Base-by-base conservation (phyloP, 768 basidiomycete genomes). In the Kwoniella dejecticola region DNA sequence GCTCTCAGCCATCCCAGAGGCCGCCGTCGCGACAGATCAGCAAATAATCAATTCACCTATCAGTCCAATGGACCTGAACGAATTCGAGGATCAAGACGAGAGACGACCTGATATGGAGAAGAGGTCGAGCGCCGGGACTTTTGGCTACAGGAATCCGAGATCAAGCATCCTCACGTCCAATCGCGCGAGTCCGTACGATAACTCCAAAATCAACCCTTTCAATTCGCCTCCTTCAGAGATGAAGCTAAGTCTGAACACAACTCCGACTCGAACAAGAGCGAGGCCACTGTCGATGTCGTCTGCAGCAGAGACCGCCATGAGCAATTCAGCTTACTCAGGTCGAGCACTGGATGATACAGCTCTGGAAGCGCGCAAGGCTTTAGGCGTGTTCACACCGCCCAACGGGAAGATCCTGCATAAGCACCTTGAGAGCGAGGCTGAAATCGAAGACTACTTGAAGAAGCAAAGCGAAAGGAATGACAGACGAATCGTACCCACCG, bases 221-320 rank as follows among this genome's bases (percentile, higher is more conserved):
- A 0, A 50, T 31, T 48, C 46, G 2, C 30, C 52, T 31, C 52
- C 33, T 36, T 36, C 33, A 7, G 15, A 36, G 15, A 36, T 36
- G 7, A 36, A 36, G 33, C 15, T 15, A 7, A 15, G 33, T 36
- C 15, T 36, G 15, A 36, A 15, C 33, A 7, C 7, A 7, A 36
- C 33, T 36, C 33, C 33, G 33, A 36, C 33, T 15, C 21, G 46
- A 17, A 30, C 46, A 12, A 50, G 46, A 44, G 24, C 23, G 6
- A 49, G 69, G 15, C 63, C 66, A 7, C 23, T 59, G 8, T 64
- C 63, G 0, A 63, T 68, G 61, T 68, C 61, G 24, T 71, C 69
- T 1, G 63, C 69, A 11, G 29, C 40, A 46, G 52, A 60, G n/a
- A 64, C 62, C 2, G 49, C 36, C 17, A 52, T 40, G 3, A 63